These are phyloP conservation scores for Colletotrichum cereale DNA, from an alignment of 2,329 filamentous ascomycete species.

Conservation along the genomic window DNA sequence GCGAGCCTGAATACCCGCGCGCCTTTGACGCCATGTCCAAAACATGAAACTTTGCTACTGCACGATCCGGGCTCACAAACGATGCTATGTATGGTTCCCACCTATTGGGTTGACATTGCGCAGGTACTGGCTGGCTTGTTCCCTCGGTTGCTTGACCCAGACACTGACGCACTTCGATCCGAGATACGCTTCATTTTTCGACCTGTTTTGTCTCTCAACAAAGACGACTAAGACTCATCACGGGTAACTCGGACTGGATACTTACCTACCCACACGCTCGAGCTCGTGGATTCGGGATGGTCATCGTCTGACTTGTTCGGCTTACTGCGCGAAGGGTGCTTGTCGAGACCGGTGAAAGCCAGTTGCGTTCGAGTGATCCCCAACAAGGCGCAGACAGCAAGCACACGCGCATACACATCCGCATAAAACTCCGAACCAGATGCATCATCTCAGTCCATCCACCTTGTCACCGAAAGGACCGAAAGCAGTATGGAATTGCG, in stretches of 20 bases:
- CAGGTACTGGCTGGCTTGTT: conserved; percentile 6
- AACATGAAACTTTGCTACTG: conserved; percentile 37
- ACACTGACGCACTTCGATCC: conserved; percentile 24
- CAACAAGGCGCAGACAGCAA: conserved; percentile 15
- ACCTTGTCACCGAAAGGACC: background rate
- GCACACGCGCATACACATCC: background rate
- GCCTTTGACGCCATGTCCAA: conserved; percentile 31
- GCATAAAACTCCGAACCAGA: background rate
- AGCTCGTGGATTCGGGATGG: conserved; percentile 4
- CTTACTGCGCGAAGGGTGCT: conserved; percentile 18
- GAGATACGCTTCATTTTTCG: conserved; percentile 6
- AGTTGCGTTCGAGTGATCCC: conserved; percentile 1
- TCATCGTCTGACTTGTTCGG: conserved; percentile 14
- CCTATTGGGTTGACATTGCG: conserved; percentile 25
- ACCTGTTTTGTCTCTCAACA: background rate
- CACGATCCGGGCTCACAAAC: conserved; percentile 2
- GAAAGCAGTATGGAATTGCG: conserved; percentile 28
- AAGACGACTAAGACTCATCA: background rate
- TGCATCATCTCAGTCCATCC: background rate
- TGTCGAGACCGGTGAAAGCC: conserved; percentile 8
- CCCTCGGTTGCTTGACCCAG: conserved; percentile 16
- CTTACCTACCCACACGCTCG: background rate
- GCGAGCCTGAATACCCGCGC: conserved; percentile 29
- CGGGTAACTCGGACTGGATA: background rate
- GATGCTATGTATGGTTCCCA: background rate